These are phyloP conservation scores for Oxyria digyna DNA, from an alignment of 148 eudicot genomes.

Conservation along the genomic window DNA sequence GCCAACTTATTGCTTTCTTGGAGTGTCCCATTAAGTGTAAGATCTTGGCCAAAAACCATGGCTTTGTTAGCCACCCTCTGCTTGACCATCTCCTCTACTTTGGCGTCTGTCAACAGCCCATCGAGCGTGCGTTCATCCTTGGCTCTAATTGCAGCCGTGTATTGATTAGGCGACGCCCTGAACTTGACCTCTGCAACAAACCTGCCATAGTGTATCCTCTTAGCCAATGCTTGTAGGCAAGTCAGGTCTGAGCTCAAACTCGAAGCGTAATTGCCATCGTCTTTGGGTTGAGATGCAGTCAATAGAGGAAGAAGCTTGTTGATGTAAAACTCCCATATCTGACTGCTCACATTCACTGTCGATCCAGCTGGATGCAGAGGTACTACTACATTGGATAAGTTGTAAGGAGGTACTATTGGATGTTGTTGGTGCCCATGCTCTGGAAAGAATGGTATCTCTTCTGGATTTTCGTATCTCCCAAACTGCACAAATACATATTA, in stretches of 20 bases:
- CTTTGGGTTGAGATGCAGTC: conserved; percentile 20
- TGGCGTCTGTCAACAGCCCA: conserved; percentile 48
- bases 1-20: not conserved
- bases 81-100: conserved; percentile 68
- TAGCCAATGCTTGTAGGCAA: conserved; percentile 87
- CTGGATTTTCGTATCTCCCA: conserved; percentile 77
- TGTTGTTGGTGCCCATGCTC: conserved; percentile 28
- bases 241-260: conserved; percentile 47
- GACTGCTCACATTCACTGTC: conserved; percentile 45
- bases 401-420: conserved; percentile 23
- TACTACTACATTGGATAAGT: conserved; percentile 29
- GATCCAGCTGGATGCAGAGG: conserved; percentile 43
- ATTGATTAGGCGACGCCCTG: conserved; percentile 42
- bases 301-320: conserved; percentile 44
- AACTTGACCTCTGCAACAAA: conserved; percentile 87
- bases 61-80: conserved; percentile 77
- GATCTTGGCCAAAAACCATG: conserved; percentile 58
- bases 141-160: conserved; percentile 48
- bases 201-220: conserved; percentile 76
- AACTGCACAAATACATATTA: no score
- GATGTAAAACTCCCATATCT: conserved; percentile 60
- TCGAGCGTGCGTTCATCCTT: conserved; percentile 51
- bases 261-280: conserved; percentile 65
- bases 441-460: conserved; percentile 78
- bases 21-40: conserved; percentile 22